Percentiles rank a stretch among this genome's conserved stretches.
phyloP scores from a whole-genome alignment of 1,284 basidiomycete genomes.

The Ustilago hordei region DNA sequence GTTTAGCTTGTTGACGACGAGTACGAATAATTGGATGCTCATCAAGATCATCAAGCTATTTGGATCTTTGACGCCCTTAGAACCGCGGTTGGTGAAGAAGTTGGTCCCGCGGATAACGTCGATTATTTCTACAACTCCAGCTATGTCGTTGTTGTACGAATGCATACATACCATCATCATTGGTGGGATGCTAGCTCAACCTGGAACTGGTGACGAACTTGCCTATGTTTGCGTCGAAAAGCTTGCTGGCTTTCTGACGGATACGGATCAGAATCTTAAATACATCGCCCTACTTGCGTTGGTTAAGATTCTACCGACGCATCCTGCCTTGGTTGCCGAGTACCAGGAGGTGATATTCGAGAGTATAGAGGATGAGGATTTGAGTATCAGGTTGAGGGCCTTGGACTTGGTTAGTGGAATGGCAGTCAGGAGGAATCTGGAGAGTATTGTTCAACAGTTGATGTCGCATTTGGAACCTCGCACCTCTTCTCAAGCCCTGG shows the following conservation, averaged over 20 bases:
- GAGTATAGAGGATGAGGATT: constrained; percentile 91
- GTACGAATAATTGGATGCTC: constrained; percentile 99
- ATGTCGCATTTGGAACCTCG: constrained; percentile 83
- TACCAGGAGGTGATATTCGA: constrained; percentile 92
- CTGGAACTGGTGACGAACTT: constrained; percentile 74
- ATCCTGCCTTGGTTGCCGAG: constrained; percentile 88
- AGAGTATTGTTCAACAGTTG: constrained; percentile 87
- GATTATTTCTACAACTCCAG: constrained; percentile 93
- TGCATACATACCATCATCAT: constrained; percentile 98
- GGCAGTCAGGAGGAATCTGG: constrained; percentile 84
- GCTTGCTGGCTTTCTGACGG: constrained; percentile 88
- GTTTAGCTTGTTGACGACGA: constrained; percentile 92
- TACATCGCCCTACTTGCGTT: constrained; percentile 95
- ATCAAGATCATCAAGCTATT: constrained; percentile 93
- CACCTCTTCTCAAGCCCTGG: constrained; percentile 45
- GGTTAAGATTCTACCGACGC: constrained; percentile 92
- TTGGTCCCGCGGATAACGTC: constrained; percentile 91
- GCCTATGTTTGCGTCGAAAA: constrained; percentile 93
- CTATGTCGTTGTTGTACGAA: constrained; percentile 95
- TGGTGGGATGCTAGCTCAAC: constrained; percentile 83
- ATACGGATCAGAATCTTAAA: constrained; percentile 92
- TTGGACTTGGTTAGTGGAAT: constrained; percentile 93
- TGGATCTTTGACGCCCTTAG: constrained; percentile 78
- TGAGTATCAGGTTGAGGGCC: constrained; percentile 93
- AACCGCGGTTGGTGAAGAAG: constrained; percentile 92